phyloP scores from a whole-genome alignment of 441 rosid genomes.

The Capsella rubella region DNA sequence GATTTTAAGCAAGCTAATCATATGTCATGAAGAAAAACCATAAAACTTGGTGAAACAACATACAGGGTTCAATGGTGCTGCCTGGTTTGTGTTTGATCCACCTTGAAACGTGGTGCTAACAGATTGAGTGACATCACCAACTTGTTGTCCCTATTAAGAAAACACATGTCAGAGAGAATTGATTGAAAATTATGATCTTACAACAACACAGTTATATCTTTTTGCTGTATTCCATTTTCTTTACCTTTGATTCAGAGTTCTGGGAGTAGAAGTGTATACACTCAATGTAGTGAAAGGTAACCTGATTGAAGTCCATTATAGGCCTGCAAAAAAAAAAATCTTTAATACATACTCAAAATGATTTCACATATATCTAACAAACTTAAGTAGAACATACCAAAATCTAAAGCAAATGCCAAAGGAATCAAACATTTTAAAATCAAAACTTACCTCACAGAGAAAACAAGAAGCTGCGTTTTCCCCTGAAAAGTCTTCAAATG shows the following conservation, averaged over 20 bases:
- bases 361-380: background rate
- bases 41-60: background rate
- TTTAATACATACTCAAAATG: background rate
- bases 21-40: background rate
- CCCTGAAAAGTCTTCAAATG: slow-evolving; percentile 79
- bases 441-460: slow-evolving; percentile 75
- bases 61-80: slow-evolving; percentile 61
- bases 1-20: background rate
- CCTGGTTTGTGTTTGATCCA: slow-evolving; percentile 48
- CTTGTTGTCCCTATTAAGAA: slow-evolving; percentile 47
- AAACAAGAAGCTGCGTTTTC: slow-evolving; percentile 65
- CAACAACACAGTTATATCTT: slow-evolving; percentile 5
- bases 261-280: slow-evolving; percentile 71
- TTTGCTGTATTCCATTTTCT: slow-evolving; percentile 3
- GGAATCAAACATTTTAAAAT: background rate
- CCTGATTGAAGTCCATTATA: slow-evolving; percentile 74
- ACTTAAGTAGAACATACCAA: background rate
- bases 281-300: slow-evolving; percentile 86
- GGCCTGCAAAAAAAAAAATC: slow-evolving; percentile 61
- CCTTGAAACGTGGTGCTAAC: slow-evolving; percentile 33
- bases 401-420: background rate
- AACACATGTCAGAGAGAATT: slow-evolving; percentile 13
- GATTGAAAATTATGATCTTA: background rate
- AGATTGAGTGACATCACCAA: slow-evolving; percentile 48
- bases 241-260: slow-evolving; percentile 72